Conservation (phyloP, 2,329 filamentous ascomycete species). For the Aulographum hederae region DNA sequence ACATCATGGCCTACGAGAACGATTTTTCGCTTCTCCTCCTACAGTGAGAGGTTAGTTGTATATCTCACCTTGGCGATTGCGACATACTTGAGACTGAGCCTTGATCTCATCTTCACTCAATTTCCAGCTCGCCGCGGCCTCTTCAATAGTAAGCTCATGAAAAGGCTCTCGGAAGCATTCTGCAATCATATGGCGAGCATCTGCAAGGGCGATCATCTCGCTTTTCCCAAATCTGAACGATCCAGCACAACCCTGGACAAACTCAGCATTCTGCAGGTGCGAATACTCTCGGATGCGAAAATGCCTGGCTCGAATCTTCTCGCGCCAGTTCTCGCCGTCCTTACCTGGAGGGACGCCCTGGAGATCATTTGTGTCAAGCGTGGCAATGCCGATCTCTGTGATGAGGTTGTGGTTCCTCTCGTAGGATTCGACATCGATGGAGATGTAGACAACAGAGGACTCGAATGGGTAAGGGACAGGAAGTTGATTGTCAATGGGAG, state of each 20-base stretch:
- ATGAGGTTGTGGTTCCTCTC: slow-evolving; percentile 48
- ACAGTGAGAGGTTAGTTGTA: background rate
- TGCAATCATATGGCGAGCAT: slow-evolving; percentile 28
- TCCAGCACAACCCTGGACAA: slow-evolving; percentile 55
- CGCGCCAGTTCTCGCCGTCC: slow-evolving; percentile 47
- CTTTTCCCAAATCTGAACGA: slow-evolving; percentile 54
- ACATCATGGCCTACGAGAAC: slow-evolving; percentile 68
- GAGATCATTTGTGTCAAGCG: slow-evolving; percentile 53
- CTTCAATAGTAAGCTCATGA: slow-evolving; percentile 15
- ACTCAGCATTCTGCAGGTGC: slow-evolving; percentile 47
- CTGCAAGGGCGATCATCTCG: slow-evolving; percentile 31
- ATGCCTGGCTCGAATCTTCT: slow-evolving; percentile 50
- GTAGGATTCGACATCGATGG: slow-evolving; percentile 67
- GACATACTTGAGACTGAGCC: too few species aligned
- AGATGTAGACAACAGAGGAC: slow-evolving; percentile 48
- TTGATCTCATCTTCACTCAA: too few species aligned
- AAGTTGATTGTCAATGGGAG: slow-evolving; percentile 25
- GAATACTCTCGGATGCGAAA: slow-evolving; percentile 56
- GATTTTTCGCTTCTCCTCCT: slow-evolving; percentile 34
- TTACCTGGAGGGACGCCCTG: slow-evolving; percentile 37
- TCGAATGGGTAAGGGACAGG: slow-evolving; percentile 30
- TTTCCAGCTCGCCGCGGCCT: too few species aligned
- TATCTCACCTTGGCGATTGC: too few species aligned
- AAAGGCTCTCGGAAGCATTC: slow-evolving; percentile 40
- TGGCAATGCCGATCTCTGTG: slow-evolving; percentile 74